These are phyloP conservation scores for Fusarium nygamai DNA, from an alignment of 2,329 filamentous ascomycete species.

Conservation along the genomic window DNA sequence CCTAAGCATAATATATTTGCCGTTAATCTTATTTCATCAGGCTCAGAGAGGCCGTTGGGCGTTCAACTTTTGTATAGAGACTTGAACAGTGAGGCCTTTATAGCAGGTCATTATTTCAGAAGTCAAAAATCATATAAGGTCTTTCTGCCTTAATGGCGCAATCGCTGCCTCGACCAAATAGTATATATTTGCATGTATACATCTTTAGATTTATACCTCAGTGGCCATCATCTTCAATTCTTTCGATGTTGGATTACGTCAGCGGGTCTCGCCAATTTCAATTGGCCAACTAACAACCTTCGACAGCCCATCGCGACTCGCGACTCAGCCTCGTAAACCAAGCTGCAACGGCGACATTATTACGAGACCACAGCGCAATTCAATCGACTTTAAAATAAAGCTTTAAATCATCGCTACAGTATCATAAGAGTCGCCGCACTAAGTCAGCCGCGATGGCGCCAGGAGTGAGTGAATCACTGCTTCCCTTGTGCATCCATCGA, in stretches of 20 bases:
- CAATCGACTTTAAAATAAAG: conserved; percentile 1
- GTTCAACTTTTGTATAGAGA: background rate
- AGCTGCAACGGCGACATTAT: conserved; percentile 2
- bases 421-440: background rate
- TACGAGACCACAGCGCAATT: conserved; percentile 2
- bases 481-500: conserved; percentile 14
- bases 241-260: conserved; percentile 34
- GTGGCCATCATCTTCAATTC: background rate
- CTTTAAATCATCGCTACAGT: background rate
- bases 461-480: conserved; percentile 46
- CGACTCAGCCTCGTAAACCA: conserved; percentile 40
- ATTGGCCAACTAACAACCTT: conserved; percentile 36
- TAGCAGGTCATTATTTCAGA: background rate
- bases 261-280: conserved; percentile 17
- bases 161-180: background rate
- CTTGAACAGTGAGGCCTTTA: background rate
- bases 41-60: too few species aligned
- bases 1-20: background rate
- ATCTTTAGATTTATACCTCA: background rate
- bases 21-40: background rate
- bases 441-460: conserved; percentile 51
- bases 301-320: conserved; percentile 30
- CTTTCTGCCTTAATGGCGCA: background rate
- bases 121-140: background rate
- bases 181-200: background rate